Evolutionary conservation across 495 filamentous ascomycete genomes (phyloP), one percentile per base, ranked within the genome.

Genomic region (Trichoderma asperelloides): DNA sequence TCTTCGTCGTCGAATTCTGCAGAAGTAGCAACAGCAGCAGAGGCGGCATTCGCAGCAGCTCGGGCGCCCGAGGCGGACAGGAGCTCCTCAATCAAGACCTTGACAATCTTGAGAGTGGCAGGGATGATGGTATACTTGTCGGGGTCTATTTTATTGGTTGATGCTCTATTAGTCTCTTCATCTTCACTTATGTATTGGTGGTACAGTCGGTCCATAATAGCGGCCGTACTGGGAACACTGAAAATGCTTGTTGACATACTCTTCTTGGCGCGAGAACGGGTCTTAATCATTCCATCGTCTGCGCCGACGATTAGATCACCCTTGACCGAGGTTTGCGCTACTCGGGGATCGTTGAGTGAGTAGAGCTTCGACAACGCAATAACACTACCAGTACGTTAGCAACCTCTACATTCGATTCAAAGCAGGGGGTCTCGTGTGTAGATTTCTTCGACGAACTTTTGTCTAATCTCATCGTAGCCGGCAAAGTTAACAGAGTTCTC

Each of bases 401-500:
- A 70, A 43, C 12, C n/a, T 7, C 0, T 30, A 1, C 3, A 23
- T 27, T 23, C 4, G 27, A 27, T 9, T 15, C 40, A 27, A 16
- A 30, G 62, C 18, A n/a, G 28, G 55, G 11, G 55, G 11, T 2
- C 55, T 43, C 5, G 23, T 43, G 63, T n/a, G 11, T 18, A 23
- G 21, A 67, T 25, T 45, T 40, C 15, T 27, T 63, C 62, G 16
- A 78, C 85, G 75, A 78, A 92, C 89, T 98, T 98, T 74, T 97
- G 92, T 71, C 93, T 82, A 71, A 97, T 98, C 75, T 96, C 93
- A 71, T 97, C 93, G 71, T 97, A 98, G 23, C 95, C 95, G 9
- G 91, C 91, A 76, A 98, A 98, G 74, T 89, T 96, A 77, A 95
- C 85, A 3, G 93, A 97, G 76, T 97, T 95, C 76, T 97, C 94